Evolutionary conservation across 1,284 basidiomycete species (phyloP).

Genomic region (Microbotryum scabiosae): DNA sequence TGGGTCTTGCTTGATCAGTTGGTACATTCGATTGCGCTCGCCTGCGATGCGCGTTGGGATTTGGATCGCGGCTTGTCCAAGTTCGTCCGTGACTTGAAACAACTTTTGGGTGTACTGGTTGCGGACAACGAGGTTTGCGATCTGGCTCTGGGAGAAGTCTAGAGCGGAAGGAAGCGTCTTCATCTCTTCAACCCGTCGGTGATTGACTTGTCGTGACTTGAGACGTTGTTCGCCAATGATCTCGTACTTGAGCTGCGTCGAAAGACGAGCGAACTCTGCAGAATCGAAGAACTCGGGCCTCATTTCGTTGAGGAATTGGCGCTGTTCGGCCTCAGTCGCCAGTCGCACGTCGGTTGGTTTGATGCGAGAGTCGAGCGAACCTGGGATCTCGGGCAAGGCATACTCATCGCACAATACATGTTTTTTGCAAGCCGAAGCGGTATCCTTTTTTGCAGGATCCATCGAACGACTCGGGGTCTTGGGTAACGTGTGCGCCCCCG

Average conservation of each 20-base stretch:
- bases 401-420: slow-evolving; percentile 36
- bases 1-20: slow-evolving; percentile 77
- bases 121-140: slow-evolving; percentile 76
- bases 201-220: slow-evolving; percentile 88
- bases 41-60: slow-evolving; percentile 90
- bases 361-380: slow-evolving; percentile 38
- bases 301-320: slow-evolving; percentile 84
- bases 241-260: slow-evolving; percentile 95
- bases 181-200: slow-evolving; percentile 87
- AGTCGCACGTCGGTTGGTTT: slow-evolving; percentile 67
- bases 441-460: slow-evolving; percentile 25
- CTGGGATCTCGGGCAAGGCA: slow-evolving; percentile 34
- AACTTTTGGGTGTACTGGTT: slow-evolving; percentile 91
- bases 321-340: slow-evolving; percentile 86
- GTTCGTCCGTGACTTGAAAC: slow-evolving; percentile 83
- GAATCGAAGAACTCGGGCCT: slow-evolving; percentile 85
- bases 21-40: slow-evolving; percentile 86
- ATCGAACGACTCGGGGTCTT: slow-evolving; percentile 1
- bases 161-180: slow-evolving; percentile 68
- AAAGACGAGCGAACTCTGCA: slow-evolving; percentile 76
- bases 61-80: slow-evolving; percentile 75
- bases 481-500: slow-evolving; percentile 18
- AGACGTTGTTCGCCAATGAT: slow-evolving; percentile 87
- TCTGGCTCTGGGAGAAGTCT: slow-evolving; percentile 94
- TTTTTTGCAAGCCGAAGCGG: slow-evolving; percentile 46